These are phyloP conservation scores for Cryptosporidium xiaoi DNA, from an alignment of 169 alveolate genomes.

Conservation along the genomic window DNA sequence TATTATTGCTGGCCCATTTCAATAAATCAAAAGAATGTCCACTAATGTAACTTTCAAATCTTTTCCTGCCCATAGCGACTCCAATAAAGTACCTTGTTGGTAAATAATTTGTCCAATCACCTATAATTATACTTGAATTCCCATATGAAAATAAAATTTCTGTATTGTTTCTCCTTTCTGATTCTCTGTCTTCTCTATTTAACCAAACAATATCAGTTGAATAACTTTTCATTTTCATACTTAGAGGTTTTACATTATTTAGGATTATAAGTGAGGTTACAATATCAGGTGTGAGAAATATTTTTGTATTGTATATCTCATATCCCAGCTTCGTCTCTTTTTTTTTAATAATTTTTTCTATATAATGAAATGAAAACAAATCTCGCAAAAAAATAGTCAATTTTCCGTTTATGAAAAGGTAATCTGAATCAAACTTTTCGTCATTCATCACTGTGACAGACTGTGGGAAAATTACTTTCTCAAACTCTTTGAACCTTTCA, in stretches of 20 bases:
- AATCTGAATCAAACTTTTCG: background rate
- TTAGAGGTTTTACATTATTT: background rate
- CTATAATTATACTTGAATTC: slow-evolving; percentile 26
- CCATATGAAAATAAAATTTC: background rate
- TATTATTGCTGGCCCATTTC: background rate
- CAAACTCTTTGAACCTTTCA: slow-evolving; percentile 33
- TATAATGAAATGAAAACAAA: slow-evolving; percentile 25
- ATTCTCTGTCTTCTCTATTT: slow-evolving; percentile 63
- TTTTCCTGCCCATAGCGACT: slow-evolving; percentile 15
- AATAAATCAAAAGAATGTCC: background rate
- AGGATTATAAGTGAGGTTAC: slow-evolving; percentile 17
- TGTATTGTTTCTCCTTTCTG: background rate
- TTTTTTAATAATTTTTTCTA: background rate
- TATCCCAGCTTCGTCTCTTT: background rate
- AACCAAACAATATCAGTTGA: slow-evolving; percentile 60
- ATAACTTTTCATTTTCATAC: background rate
- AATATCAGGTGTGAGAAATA: slow-evolving; percentile 55
- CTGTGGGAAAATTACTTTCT: slow-evolving; percentile 63
- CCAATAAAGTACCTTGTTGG: slow-evolving; percentile 48
- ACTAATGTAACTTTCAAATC: background rate
- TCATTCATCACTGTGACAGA: slow-evolving; percentile 25
- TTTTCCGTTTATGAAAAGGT: slow-evolving; percentile 4
- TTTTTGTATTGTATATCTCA: slow-evolving; percentile 1
- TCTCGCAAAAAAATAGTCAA: slow-evolving; percentile 49
- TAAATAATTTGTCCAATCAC: slow-evolving; percentile 49